These are phyloP conservation scores for Paramecium octaurelia DNA, from an alignment of 73 alveolate species.

Conservation along the genomic window DNA sequence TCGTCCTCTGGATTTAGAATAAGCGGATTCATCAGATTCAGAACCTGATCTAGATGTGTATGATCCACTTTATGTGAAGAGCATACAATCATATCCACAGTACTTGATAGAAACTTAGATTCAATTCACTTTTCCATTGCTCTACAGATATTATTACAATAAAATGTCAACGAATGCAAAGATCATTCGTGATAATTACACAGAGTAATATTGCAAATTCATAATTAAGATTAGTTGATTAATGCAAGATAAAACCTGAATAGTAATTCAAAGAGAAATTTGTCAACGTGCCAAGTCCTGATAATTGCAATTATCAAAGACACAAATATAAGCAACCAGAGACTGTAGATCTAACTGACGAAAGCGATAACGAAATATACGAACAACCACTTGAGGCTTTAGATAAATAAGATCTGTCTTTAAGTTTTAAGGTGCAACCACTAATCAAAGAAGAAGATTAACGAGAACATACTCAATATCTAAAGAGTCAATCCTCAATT, in stretches of 20 bases:
- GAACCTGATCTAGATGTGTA: slow-evolving; percentile 15
- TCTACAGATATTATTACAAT: slow-evolving; percentile 14
- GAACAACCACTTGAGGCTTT: slow-evolving; percentile 24
- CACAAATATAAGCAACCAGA: slow-evolving; percentile 7
- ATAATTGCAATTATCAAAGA: slow-evolving; percentile 12
- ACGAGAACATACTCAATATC: neutral
- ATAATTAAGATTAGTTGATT: neutral
- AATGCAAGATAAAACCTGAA: slow-evolving; percentile 24
- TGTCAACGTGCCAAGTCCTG: neutral
- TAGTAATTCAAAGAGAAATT: slow-evolving; percentile 16
- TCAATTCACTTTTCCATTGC: neutral
- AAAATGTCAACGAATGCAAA: neutral
- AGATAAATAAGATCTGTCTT: slow-evolving; percentile 3
- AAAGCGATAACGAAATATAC: slow-evolving; percentile 2
- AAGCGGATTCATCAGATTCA: slow-evolving; percentile 4
- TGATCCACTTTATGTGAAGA: slow-evolving; percentile 22
- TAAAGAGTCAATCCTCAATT: neutral
- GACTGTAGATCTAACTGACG: slow-evolving; percentile 8
- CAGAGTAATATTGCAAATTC: neutral
- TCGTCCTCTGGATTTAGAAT: neutral
- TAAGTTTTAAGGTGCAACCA: neutral
- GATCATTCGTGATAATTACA: neutral
- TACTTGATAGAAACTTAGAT: neutral
- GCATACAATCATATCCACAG: slow-evolving; percentile 34
- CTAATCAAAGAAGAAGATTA: neutral